Evolutionary conservation across 2,329 filamentous ascomycete genomes (phyloP), one percentile per base, ranked within the genome.

Genomic region (Didymella lethalis): DNA sequence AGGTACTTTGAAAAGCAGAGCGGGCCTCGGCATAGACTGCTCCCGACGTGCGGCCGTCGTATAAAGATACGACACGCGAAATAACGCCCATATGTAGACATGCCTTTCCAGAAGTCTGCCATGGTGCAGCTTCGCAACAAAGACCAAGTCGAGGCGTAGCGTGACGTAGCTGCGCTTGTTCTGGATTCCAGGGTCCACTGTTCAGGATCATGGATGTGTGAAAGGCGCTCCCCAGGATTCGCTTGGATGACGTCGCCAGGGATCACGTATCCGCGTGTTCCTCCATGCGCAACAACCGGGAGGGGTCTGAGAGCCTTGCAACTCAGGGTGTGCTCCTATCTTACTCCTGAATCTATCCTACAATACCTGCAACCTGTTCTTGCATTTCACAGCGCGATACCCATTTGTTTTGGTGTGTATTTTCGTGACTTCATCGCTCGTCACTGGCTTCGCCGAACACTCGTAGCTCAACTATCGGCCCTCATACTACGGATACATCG

Each of bases 191-290:
- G 56, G 56, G 50, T 59, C 56, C 51, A 54, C 20, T 46, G 34
- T 26, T 45, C n/a, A 53, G 56, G 56, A 29, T 54, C 51, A 50
- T 34, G 50, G 46, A 28, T 32, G 40, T 38, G 55, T 34, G 46
- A 38, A 25, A 54, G 38, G 55, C 38, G 50, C 41, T 47, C 50
- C 56, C 56, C 50, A 46, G 46, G 50, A 43, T 50, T 50, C 8
- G 51, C 56, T 50, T 47, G 56, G 56, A 59, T 59, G 56, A 59
- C 56, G 50, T 59, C 46, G 46, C 16, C 34, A 29, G 44, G 26
- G 32, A 50, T 28, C 46, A 46, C 50, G 48, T 38, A 54, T 50
- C 34, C 50, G 51, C 20, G 46, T 47, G 38, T 34, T 53, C 47
- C 41, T 46, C 20, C 44, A 58, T 43, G 36, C 44, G 50, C 45